phyloP scores from a whole-genome alignment of 306 rosid species.

The Vachellia pachyceras region DNA sequence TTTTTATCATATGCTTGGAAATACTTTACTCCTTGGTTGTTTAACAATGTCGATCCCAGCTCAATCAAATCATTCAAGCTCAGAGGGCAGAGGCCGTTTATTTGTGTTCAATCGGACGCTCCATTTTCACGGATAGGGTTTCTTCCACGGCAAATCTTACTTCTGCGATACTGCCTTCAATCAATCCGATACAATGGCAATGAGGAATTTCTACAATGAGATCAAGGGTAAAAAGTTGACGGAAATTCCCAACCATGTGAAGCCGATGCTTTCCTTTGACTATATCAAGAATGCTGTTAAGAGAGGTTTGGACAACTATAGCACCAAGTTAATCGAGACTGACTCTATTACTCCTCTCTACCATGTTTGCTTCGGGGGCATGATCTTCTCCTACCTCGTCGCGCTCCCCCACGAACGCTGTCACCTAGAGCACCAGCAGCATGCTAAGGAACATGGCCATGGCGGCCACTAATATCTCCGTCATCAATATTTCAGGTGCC shows the following conservation, averaged over 20 bases:
- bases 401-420: conserved; percentile 77
- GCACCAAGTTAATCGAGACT: conserved; percentile 66
- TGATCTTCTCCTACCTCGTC: conserved; percentile 66
- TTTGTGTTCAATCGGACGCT: background rate
- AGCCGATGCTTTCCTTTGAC: conserved; percentile 60
- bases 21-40: background rate
- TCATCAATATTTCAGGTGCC: conserved; percentile 26
- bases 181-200: conserved; percentile 47
- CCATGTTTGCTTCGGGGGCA: conserved; percentile 72
- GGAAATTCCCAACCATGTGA: conserved; percentile 55
- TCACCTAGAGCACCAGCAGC: conserved; percentile 65
- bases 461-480: conserved; percentile 26
- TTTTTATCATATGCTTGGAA: too few relatives aligned
- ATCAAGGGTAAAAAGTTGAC: conserved; percentile 57
- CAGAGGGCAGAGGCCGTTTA: background rate
- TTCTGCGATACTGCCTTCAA: background rate
- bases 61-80: background rate
- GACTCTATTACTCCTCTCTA: conserved; percentile 48
- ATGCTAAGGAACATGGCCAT: conserved; percentile 65
- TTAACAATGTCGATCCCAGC: too few relatives aligned
- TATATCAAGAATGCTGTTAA: conserved; percentile 45
- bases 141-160: background rate
- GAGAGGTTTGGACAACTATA: conserved; percentile 59
- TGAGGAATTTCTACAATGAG: conserved; percentile 63
- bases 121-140: conserved; percentile 44